Evolutionary conservation across 768 basidiomycete genomes (phyloP), one percentile per base, ranked within the genome.

Genomic region (Plicaturopsis crispa): DNA sequence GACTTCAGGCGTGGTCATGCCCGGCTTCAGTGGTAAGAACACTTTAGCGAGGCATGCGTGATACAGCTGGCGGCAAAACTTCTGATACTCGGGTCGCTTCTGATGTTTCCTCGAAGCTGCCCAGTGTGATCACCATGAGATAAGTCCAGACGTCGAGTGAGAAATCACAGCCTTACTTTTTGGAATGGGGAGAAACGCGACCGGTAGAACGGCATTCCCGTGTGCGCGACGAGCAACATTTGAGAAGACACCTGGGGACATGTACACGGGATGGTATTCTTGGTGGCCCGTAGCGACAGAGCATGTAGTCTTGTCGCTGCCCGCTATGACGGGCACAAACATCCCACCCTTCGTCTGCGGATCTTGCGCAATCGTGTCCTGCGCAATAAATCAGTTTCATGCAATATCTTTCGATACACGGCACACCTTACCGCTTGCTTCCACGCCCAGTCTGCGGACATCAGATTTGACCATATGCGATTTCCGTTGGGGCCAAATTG

Each of bases 361-460:
- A 38, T 57, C 41, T 18, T 47, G 17, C 2, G 52, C 37, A 39
- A 60, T 59, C 13, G 34, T 46, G 35, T 61, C 52, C 58, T 63
- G 34, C 8, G 10, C 13, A 8, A 32, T 18, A 24, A 31, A 19
- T 31, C 24, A 34, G 19, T 20, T 5, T 39, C 33, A 5, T 37
- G 33, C 21, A 23, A 33, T 31, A n/a, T 18, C 20, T 24, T 8
- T 23, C 22, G 17, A 38, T 6, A 14, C 38, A 32, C 36, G 14
- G 35, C 39, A 24, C 39, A 16, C 38, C 51, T 10, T 43, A 66
- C 63, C 7, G 61, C 56, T 44, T 66, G 48, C 12, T 44, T 47
- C 48, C 50, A 59, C 4, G 56, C 50, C 62, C 62, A 65, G 39
- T 60, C 41, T 3, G 51, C 63, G 1, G 62, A 65, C 60, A 67